These are phyloP conservation scores for Acanthamoeba royreba DNA, from an alignment of 208 protist species.

Conservation along the genomic window DNA sequence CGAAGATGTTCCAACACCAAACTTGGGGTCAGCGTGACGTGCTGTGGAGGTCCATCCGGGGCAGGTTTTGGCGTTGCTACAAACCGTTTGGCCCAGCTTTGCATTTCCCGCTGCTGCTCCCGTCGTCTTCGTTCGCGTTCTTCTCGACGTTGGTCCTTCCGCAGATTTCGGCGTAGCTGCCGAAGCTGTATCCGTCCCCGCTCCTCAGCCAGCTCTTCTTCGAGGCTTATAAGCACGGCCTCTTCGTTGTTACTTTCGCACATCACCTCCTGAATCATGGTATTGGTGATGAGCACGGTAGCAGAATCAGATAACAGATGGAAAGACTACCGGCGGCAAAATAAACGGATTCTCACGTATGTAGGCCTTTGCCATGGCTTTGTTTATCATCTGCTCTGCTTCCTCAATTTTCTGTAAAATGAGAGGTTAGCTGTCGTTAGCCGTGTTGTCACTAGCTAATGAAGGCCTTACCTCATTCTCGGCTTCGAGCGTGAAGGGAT, in stretches of 20 bases:
- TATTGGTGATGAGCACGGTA: neutral
- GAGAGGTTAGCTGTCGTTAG: neutral
- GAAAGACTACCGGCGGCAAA: neutral
- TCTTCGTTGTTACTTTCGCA: neutral
- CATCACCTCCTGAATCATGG: neutral
- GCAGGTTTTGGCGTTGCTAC: neutral
- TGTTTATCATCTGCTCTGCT: neutral
- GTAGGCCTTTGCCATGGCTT: neutral
- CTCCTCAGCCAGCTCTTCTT: neutral
- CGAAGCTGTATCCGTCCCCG: neutral
- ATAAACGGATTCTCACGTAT: neutral
- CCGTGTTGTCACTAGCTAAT: neutral
- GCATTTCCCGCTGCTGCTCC: neutral
- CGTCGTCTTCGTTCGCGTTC: neutral
- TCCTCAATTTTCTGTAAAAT: neutral
- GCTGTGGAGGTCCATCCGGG: neutral
- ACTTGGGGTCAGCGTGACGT: no score
- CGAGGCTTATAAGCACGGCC: neutral
- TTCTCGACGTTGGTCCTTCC: neutral
- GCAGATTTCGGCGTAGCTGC: neutral
- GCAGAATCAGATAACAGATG: no score
- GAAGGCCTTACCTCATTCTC: slow-evolving; percentile 38
- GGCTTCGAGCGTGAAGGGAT: slow-evolving; percentile 11
- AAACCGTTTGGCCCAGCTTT: neutral
- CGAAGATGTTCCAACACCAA: no score